Percentiles rank a stretch among this genome's conserved stretches.
Conservation (phyloP, 306 rosid genomes). For the Cotoneaster glaucophyllus region DNA sequence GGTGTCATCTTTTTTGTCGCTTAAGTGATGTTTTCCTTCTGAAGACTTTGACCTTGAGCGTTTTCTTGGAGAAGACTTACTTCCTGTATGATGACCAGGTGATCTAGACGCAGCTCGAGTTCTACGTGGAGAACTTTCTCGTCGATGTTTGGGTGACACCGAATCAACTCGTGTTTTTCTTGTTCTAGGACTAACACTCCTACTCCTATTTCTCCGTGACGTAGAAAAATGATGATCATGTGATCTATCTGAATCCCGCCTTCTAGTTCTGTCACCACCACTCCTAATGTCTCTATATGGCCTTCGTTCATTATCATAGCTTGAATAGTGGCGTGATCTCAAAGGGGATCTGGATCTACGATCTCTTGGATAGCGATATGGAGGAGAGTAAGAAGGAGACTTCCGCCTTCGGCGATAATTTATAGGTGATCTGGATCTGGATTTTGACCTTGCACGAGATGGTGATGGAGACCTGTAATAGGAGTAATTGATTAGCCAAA, state of each 20-base stretch:
- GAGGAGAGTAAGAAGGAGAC: constrained; percentile 88
- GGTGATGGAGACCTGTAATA: constrained; percentile 70
- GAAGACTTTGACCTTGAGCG: constrained; percentile 72
- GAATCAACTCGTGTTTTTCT: constrained; percentile 58
- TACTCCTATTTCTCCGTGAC: constrained; percentile 59
- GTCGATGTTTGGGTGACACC: constrained; percentile 57
- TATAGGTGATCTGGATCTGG: constrained; percentile 86
- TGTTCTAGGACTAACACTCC: constrained; percentile 60
- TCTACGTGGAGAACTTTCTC: constrained; percentile 61
- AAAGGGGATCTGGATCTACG: constrained; percentile 77
- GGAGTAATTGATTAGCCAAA: constrained; percentile 12
- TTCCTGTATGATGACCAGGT: constrained; percentile 45
- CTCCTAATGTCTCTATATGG: constrained; percentile 59
- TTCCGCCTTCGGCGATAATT: constrained; percentile 57
- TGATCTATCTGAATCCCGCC: constrained; percentile 64
- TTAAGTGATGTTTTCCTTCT: constrained; percentile 39
- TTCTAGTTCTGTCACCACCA: constrained; percentile 54
- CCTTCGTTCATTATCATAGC: constrained; percentile 57
- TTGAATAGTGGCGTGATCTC: constrained; percentile 46
- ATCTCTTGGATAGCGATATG: constrained; percentile 46
- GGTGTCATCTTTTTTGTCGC: constrained; percentile 41
- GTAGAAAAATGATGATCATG: constrained; percentile 30
- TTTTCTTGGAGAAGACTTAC: constrained; percentile 72
- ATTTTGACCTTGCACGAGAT: constrained; percentile 46
- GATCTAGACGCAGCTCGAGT: constrained; percentile 58